A percentile compares a stretch with the other conserved stretches of the same genome.
These are phyloP conservation scores for Arthrocladium fulminans DNA, from an alignment of 2,329 filamentous ascomycete genomes.

Conservation along the genomic window DNA sequence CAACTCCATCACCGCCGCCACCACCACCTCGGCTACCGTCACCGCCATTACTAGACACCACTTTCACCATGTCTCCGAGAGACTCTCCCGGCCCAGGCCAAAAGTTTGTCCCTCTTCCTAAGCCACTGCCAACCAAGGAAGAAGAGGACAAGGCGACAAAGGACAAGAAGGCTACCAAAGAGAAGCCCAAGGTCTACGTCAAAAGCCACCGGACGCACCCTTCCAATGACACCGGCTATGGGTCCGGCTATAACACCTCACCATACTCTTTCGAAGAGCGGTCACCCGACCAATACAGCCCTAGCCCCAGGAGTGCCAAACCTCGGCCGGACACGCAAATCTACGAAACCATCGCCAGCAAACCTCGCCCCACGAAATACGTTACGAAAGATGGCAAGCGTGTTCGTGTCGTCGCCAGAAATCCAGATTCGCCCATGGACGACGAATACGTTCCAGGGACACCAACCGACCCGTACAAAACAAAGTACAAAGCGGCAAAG, in stretches of 20 bases:
- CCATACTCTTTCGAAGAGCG: slow-evolving; percentile 8
- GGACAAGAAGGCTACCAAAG: slow-evolving; percentile 7
- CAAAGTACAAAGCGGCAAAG: slow-evolving; percentile 5
- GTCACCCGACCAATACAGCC: slow-evolving; percentile 6
- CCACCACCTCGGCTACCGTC: slow-evolving; percentile 1
- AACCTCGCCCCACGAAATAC: background rate
- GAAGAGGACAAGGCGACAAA: slow-evolving; percentile 4
- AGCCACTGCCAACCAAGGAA: slow-evolving; percentile 1
- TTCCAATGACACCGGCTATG: slow-evolving; percentile 7
- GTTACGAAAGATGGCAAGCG: slow-evolving; percentile 3
- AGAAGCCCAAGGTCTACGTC: background rate
- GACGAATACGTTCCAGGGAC: background rate
- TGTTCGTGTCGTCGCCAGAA: background rate
- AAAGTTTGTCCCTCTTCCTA: slow-evolving; percentile 1
- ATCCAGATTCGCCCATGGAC: background rate
- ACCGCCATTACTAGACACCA: background rate
- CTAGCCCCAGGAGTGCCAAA: slow-evolving; percentile 1
- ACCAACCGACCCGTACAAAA: slow-evolving; percentile 3
- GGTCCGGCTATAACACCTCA: slow-evolving; percentile 1
- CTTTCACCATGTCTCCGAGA: slow-evolving; percentile 3
- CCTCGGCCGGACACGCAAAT: background rate
- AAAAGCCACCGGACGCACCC: background rate
- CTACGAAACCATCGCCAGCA: background rate
- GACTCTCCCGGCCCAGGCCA: slow-evolving; percentile 1
- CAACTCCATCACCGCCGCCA: slow-evolving; percentile 6